Base-by-base conservation (phyloP, 805 yeast genomes). In the Nakazawaea peltata region DNA sequence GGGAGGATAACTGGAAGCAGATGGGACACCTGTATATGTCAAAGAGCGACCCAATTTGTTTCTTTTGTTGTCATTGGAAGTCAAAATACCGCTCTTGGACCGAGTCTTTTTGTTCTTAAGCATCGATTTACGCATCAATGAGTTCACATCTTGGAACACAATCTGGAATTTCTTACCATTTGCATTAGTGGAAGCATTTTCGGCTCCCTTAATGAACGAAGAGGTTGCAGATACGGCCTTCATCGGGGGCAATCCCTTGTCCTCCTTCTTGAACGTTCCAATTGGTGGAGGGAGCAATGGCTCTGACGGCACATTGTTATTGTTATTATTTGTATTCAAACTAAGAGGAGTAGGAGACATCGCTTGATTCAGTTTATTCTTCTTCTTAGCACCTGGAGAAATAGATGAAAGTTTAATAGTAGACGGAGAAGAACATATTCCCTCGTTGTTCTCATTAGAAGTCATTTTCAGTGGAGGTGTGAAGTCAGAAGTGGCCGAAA, bases 141-240 rank as follows among this genome's bases (percentile, higher is more conserved):
- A 32, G 28, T 37, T 30, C n/a, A 37, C 41, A 18, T 37, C 41
- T 33, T 37, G 41, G 37, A 37, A 37, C n/a, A 37, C 28, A 16
- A 37, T 37, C 25, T 37, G 41, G 16, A 37, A 37, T 33, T 30
- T 32, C 11, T 27, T 14, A n/a, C 14, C 16, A 19, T 37, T 37
- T n/a, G 24, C 28, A 28, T 34, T 21, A 18, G 31, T 27, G 21
- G 5, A 15, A 29, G 26, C 8, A 12, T 16, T 25, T 15, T 9
- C 4, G 12, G 12, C 13, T n/a, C 8, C 14, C 23, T 13, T 24
- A 16, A 12, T 14, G n/a, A n/a, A n/a, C n/a, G n/a, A n/a, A 18
- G 31, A 19, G 21, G 5, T 22, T 28, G 26, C 8, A 12, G 10
- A 16, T 15, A 11, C 4, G 12, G 12, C 13, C 12, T n/a, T n/a